Evolutionary conservation across 1,284 basidiomycete genomes (phyloP).

Genomic region (Ceratobasidium sp.): DNA sequence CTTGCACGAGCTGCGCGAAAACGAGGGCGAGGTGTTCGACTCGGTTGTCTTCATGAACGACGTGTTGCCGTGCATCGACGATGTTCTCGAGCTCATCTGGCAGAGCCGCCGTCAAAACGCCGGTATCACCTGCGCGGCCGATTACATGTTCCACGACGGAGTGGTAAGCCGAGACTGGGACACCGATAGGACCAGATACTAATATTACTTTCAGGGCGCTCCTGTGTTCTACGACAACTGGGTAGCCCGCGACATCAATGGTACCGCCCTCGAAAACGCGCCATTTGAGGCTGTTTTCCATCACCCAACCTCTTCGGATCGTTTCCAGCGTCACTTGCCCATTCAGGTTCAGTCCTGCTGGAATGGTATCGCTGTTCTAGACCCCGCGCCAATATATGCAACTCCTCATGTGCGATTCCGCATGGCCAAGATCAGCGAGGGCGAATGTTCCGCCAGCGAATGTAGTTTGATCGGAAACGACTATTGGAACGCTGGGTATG

Average conservation of each 20-base stretch:
- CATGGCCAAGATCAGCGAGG: slow-evolving; percentile 83
- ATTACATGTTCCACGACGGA: slow-evolving; percentile 98
- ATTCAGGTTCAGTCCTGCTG: slow-evolving; percentile 96
- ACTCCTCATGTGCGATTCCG: slow-evolving; percentile 90
- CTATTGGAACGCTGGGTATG: slow-evolving; percentile 92
- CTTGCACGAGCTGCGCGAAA: slow-evolving; percentile 88
- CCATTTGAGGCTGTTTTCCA: slow-evolving; percentile 95
- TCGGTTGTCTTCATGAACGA: slow-evolving; percentile 98
- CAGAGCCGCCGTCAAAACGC: slow-evolving; percentile 91
- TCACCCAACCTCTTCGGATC: slow-evolving; percentile 74
- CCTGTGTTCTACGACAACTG: slow-evolving; percentile 98
- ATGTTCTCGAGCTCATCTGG: slow-evolving; percentile 95
- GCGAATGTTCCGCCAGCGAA: slow-evolving; percentile 92
- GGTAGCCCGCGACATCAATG: slow-evolving; percentile 97
- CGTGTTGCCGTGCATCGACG: slow-evolving; percentile 93
- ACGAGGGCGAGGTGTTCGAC: slow-evolving; percentile 92
- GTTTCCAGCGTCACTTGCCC: slow-evolving; percentile 90
- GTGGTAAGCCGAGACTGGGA: slow-evolving; percentile 78
- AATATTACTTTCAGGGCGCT: slow-evolving; percentile 61
- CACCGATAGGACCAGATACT: too few species aligned
- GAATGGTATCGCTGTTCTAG: slow-evolving; percentile 94
- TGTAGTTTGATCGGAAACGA: slow-evolving; percentile 96
- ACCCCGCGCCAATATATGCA: slow-evolving; percentile 91
- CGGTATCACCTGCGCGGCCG: slow-evolving; percentile 94
- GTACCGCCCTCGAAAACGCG: slow-evolving; percentile 94